phyloP scores from a whole-genome alignment of 2,329 filamentous ascomycete species.

The Aspergillus neotritici region DNA sequence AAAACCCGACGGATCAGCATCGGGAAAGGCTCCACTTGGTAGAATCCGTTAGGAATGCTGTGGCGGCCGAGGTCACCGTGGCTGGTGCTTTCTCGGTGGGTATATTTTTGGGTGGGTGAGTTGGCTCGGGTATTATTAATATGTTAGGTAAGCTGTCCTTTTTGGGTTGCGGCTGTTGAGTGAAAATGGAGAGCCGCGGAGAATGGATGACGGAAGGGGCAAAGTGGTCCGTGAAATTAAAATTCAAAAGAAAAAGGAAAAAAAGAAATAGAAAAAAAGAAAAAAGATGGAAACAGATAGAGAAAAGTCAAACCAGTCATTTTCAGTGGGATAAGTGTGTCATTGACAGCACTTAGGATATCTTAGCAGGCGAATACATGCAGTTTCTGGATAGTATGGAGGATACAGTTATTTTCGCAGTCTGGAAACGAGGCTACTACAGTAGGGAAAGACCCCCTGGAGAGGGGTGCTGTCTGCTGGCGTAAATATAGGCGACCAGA shows the following conservation, averaged over 20 bases:
- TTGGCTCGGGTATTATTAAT: too few relatives aligned
- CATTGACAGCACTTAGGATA: too few relatives aligned
- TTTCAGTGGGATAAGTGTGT: too few relatives aligned
- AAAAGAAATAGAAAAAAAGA: constrained; percentile 1
- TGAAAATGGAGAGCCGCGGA: constrained; percentile 8
- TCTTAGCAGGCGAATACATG: too few relatives aligned
- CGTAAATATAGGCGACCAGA: too few relatives aligned
- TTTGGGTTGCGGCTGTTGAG: not conserved
- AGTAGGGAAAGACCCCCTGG: too few relatives aligned
- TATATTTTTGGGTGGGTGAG: too few relatives aligned
- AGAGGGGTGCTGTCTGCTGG: too few relatives aligned
- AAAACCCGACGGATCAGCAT: constrained; percentile 22
- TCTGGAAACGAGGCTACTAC: too few relatives aligned
- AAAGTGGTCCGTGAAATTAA: not conserved
- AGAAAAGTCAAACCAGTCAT: too few relatives aligned
- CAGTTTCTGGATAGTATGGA: too few relatives aligned
- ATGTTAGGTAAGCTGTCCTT: constrained; percentile 10
- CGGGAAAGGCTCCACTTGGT: constrained; percentile 18
- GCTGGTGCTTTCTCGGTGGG: constrained; percentile 5
- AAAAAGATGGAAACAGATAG: not conserved
- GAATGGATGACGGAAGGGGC: constrained; percentile 17
- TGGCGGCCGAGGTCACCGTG: constrained; percentile 12
- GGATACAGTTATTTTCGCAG: too few relatives aligned
- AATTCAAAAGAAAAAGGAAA: constrained; percentile 1
- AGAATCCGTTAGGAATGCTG: constrained; percentile 19